Conservation (phyloP, 2,329 filamentous ascomycete species). For the Aspergillus sergii region DNA sequence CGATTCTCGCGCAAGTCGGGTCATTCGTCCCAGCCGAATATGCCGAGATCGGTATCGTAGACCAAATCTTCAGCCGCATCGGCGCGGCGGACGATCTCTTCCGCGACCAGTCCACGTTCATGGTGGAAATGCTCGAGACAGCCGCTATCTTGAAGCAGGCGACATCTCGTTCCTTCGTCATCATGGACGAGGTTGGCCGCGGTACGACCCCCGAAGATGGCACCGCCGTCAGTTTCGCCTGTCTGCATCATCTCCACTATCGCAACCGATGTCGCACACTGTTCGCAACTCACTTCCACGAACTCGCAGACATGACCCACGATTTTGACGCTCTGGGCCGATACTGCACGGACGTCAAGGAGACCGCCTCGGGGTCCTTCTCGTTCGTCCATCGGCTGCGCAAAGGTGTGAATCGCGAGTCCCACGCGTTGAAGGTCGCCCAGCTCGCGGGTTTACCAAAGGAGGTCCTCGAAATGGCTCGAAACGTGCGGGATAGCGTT, state of each 20-base stretch:
- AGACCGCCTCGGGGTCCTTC: conserved; percentile 70
- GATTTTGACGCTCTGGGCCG: conserved; percentile 63
- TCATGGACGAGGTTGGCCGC: conserved; percentile 97
- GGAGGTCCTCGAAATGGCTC: conserved; percentile 69
- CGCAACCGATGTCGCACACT: conserved; percentile 77
- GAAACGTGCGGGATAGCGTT: conserved; percentile 52
- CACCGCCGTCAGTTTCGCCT: conserved; percentile 84
- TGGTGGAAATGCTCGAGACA: conserved; percentile 99
- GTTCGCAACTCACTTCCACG: conserved; percentile 96
- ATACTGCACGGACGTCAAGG: conserved; percentile 88
- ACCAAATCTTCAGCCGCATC: conserved; percentile 91
- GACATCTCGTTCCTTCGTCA: conserved; percentile 82
- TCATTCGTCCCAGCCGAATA: conserved; percentile 89
- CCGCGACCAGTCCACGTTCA: conserved; percentile 93
- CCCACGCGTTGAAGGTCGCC: conserved; percentile 95
- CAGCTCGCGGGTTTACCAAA: conserved; percentile 79
- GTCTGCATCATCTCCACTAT: conserved; percentile 78
- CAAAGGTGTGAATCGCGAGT: conserved; percentile 79
- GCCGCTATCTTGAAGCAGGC: conserved; percentile 85
- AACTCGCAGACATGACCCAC: conserved; percentile 73
- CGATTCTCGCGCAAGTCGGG: conserved; percentile 88
- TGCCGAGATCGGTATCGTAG: conserved; percentile 86
- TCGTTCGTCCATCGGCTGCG: conserved; percentile 83
- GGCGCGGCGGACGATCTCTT: conserved; percentile 96
- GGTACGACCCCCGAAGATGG: conserved; percentile 95